These are phyloP conservation scores for Chamaecrista fasciculata DNA, from an alignment of 306 rosid genomes.

Conservation along the genomic window DNA sequence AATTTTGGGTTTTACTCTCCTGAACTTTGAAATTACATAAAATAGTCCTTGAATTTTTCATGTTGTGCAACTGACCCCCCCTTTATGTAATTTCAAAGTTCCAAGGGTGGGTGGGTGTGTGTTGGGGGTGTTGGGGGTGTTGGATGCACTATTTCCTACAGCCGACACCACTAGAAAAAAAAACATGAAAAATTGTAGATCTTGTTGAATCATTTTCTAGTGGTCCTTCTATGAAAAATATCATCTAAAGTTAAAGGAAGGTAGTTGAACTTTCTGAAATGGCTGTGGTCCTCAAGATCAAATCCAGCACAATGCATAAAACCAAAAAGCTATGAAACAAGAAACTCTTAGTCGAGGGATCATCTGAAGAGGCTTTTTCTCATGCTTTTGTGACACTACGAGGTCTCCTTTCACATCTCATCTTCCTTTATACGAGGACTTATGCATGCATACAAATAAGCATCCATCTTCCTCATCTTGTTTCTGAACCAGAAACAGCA, in stretches of 20 bases:
- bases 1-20: too few relatives aligned
- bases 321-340: constrained; percentile 27
- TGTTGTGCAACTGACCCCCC: too few relatives aligned
- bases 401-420: constrained; percentile 21
- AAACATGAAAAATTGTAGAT: not conserved
- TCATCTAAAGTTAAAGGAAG: constrained; percentile 30
- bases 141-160: constrained; percentile 24
- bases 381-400: constrained; percentile 14
- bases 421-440: constrained; percentile 6
- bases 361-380: constrained; percentile 11
- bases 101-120: too few relatives aligned
- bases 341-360: constrained; percentile 33
- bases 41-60: too few relatives aligned
- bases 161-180: constrained; percentile 30
- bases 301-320: constrained; percentile 28
- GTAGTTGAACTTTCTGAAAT: constrained; percentile 19
- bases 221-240: constrained; percentile 27
- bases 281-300: constrained; percentile 21
- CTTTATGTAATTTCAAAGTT: too few relatives aligned
- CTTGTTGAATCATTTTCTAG: not conserved
- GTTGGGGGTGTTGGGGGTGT: too few relatives aligned
- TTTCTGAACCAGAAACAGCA: constrained; percentile 4
- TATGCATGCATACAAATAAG: constrained; percentile 30
- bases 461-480: constrained; percentile 10
- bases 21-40: too few relatives aligned